Evolutionary conservation across 2,329 filamentous ascomycete species (phyloP).

Genomic region (Biscogniauxia mediterranea): DNA sequence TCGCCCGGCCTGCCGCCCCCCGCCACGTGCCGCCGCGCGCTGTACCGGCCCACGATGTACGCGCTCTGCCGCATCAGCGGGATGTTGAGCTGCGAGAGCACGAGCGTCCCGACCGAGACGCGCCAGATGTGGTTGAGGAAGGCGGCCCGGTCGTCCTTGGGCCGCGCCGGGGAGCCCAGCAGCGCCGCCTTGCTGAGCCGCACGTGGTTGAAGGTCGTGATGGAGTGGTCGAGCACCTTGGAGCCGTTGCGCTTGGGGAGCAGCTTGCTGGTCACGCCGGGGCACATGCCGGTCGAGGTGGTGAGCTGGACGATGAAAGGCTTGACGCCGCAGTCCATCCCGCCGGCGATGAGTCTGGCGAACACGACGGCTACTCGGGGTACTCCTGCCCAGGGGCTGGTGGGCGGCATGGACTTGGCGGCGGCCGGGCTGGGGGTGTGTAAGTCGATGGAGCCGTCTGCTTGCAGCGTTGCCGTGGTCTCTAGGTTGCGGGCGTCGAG

Average conservation of each 20-base stretch:
- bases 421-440: constrained; percentile 30
- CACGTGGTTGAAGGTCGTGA: constrained; percentile 36
- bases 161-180: constrained; percentile 22
- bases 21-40: constrained; percentile 14
- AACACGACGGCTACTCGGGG: constrained; percentile 34
- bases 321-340: constrained; percentile 27
- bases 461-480: constrained; percentile 35
- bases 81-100: constrained; percentile 22
- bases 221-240: constrained; percentile 30
- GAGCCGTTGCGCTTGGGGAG: constrained; percentile 30
- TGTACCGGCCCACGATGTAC: constrained; percentile 25
- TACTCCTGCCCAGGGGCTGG: constrained; percentile 23
- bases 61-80: constrained; percentile 10
- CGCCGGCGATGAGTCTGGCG: constrained; percentile 30
- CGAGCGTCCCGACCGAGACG: constrained; percentile 27
- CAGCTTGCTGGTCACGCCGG: constrained; percentile 27
- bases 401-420: constrained; percentile 33
- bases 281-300: constrained; percentile 25
- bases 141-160: constrained; percentile 20
- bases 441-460: constrained; percentile 28
- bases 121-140: constrained; percentile 30
- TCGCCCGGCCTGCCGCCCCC: not conserved
- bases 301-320: constrained; percentile 33
- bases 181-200: constrained; percentile 26
- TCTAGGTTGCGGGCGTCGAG: constrained; percentile 39